Evolutionary conservation across 2,329 filamentous ascomycete species (phyloP), one percentile per base, ranked within the genome.

Genomic region (Microsporum audouinii): DNA sequence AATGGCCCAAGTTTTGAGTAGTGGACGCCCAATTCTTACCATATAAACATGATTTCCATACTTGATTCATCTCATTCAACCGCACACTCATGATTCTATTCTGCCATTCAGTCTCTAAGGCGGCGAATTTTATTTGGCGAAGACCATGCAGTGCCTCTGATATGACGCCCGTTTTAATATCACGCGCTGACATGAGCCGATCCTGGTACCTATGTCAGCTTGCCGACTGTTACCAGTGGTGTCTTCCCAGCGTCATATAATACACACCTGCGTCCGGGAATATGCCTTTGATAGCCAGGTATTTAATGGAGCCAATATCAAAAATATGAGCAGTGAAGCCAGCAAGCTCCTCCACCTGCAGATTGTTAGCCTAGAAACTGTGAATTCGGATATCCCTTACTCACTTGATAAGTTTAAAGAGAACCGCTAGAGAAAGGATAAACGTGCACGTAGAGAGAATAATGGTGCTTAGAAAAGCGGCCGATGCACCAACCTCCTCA

Each of bases 121-220:
- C 57, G 2, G 12, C 57, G 17, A 59, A 59, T 27, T 59, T 59
- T 6, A 59, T 59, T 33, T 59, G 57, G 10, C 57, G 39, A 7
- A 59, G 39, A 17, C 57, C 57, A 29, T 59, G 57, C 5, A 59
- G 39, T 27, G 57, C 57, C n/a, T 59, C 57, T 17, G 57, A 47
- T 10, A 59, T 27, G 3, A 59, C 57, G 3, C 39, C 39, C 12
- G 57, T 47, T 47, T 59, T 59, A 4, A 14, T 31, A 59, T 59
- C 57, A 38, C 57, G 57, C 10, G 39, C 39, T 34, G 39, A 36
- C 57, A 59, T 59, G 39, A 59, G 43, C 17, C 31, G 39, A n/a
- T 59, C 57, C 43, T 59, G 41, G 36, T 41, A n/a, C 6, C n/a
- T n/a, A 14, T 57, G 17, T 39, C 7, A 43, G 31, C 7, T 10